Conservation (phyloP, 495 filamentous ascomycete species). For the Penicillium maclennaniae region DNA sequence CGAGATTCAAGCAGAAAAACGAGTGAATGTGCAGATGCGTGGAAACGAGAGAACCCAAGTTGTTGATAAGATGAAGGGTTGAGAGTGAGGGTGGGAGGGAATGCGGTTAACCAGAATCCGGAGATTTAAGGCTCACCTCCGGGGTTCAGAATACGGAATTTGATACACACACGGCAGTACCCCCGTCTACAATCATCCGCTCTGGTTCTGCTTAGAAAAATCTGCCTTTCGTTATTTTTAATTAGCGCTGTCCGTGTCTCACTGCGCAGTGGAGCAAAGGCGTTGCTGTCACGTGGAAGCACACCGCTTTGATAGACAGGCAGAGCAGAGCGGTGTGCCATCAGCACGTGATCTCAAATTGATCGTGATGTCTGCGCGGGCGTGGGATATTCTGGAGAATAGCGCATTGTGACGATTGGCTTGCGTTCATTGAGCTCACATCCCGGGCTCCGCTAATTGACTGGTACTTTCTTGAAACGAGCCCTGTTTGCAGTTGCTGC, state of each 20-base stretch:
- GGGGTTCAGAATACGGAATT: background rate
- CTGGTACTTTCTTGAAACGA: background rate
- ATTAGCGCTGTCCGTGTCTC: slow-evolving; percentile 24
- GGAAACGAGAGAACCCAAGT: background rate
- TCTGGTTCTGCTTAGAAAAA: background rate
- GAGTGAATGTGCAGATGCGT: slow-evolving; percentile 2
- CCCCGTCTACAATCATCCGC: slow-evolving; percentile 9
- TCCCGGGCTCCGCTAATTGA: too few species aligned
- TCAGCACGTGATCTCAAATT: slow-evolving; percentile 5
- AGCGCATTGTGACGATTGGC: background rate
- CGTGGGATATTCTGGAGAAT: background rate
- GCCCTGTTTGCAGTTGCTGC: background rate
- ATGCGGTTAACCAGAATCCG: slow-evolving; percentile 13
- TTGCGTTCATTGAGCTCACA: too few species aligned
- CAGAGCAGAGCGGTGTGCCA: background rate
- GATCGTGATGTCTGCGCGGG: background rate
- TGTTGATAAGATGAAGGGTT: slow-evolving; percentile 15
- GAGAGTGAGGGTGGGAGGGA: background rate
- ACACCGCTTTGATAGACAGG: slow-evolving; percentile 7
- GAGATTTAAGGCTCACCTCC: slow-evolving; percentile 13
- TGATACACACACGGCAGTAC: slow-evolving; percentile 6
- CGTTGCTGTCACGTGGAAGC: background rate
- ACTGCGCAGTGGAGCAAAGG: slow-evolving; percentile 12
- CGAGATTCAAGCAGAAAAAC: slow-evolving; percentile 4
- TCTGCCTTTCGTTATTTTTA: slow-evolving; percentile 21